Evolutionary conservation across 1,284 basidiomycete species (phyloP).

Genomic region (Malassezia sp.): DNA sequence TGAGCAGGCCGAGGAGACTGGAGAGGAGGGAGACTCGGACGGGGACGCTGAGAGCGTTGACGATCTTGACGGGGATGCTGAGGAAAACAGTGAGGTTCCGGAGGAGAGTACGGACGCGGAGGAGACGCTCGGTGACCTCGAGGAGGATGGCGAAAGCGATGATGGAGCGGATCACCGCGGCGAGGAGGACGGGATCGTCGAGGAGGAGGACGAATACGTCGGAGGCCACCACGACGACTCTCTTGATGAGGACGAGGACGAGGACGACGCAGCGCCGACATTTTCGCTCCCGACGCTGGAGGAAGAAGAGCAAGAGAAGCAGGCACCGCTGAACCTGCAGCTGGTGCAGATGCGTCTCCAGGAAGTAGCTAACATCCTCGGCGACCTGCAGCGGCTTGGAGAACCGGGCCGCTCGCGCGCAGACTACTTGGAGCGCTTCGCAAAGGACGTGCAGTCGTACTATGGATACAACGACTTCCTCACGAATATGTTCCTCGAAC

Average conservation of each 20-base stretch:
- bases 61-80: constrained; percentile 28
- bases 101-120: constrained; percentile 32
- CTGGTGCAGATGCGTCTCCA: constrained; percentile 78
- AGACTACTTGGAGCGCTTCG: constrained; percentile 78
- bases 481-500: constrained; percentile 80
- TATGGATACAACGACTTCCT: constrained; percentile 97
- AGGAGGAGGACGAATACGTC: constrained; percentile 11
- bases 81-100: constrained; percentile 27
- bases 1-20: constrained; percentile 13
- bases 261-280: constrained; percentile 53
- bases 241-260: constrained; percentile 15
- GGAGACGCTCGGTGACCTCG: constrained; percentile 3
- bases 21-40: constrained; percentile 9
- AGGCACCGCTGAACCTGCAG: constrained; percentile 56
- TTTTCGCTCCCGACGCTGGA: constrained; percentile 69
- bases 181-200: constrained; percentile 8
- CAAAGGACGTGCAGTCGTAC: constrained; percentile 60
- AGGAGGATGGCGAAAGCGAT: constrained; percentile 11
- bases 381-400: constrained; percentile 25
- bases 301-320: constrained; percentile 64
- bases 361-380: constrained; percentile 68
- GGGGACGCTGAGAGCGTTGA: constrained; percentile 16
- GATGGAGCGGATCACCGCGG: constrained; percentile 46
- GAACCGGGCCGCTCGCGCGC: constrained; percentile 58
- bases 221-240: constrained; percentile 18